phyloP scores from a whole-genome alignment of 1,284 basidiomycete genomes.

The Athelia sp. region DNA sequence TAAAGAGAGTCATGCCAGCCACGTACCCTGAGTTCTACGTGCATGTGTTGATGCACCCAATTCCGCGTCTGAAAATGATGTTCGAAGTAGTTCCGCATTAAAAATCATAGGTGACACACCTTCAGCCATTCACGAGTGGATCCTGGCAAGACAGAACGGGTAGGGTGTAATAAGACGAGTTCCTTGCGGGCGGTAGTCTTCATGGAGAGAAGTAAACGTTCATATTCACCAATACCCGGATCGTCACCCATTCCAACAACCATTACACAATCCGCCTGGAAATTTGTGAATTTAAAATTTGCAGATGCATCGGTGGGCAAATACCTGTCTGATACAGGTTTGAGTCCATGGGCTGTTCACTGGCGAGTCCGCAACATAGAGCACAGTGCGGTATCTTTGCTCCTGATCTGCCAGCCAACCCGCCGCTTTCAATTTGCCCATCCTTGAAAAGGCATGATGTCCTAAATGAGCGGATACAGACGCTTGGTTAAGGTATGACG shows the following conservation, averaged over 20 bases:
- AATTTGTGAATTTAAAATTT: constrained; percentile 1
- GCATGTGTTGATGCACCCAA: constrained; percentile 92
- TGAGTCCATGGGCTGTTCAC: constrained; percentile 95
- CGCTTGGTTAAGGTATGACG: constrained; percentile 87
- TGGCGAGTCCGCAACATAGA: constrained; percentile 92
- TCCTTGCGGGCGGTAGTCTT: constrained; percentile 99
- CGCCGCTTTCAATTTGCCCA: constrained; percentile 91
- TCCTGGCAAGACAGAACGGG: constrained; percentile 85
- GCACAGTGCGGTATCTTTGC: constrained; percentile 84
- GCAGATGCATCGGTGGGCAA: constrained; percentile 10
- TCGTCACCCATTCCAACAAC: constrained; percentile 95
- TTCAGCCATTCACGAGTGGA: constrained; percentile 97
- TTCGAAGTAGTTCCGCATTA: constrained; percentile 6
- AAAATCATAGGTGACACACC: constrained; percentile 40
- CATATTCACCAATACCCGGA: constrained; percentile 86
- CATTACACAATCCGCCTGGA: constrained; percentile 91
- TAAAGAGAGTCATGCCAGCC: constrained; percentile 3
- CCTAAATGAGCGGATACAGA: constrained; percentile 88
- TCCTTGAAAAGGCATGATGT: constrained; percentile 87
- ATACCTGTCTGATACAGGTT: constrained; percentile 88
- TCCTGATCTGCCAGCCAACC: constrained; percentile 96
- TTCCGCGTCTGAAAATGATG: constrained; percentile 65
- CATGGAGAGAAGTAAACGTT: constrained; percentile 86
- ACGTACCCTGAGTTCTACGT: constrained; percentile 80
- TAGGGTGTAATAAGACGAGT: constrained; percentile 89